A percentile compares a stretch with the other conserved stretches of the same genome.
phyloP scores from a whole-genome alignment of 768 basidiomycete genomes.

The Tephrocybe rancida region DNA sequence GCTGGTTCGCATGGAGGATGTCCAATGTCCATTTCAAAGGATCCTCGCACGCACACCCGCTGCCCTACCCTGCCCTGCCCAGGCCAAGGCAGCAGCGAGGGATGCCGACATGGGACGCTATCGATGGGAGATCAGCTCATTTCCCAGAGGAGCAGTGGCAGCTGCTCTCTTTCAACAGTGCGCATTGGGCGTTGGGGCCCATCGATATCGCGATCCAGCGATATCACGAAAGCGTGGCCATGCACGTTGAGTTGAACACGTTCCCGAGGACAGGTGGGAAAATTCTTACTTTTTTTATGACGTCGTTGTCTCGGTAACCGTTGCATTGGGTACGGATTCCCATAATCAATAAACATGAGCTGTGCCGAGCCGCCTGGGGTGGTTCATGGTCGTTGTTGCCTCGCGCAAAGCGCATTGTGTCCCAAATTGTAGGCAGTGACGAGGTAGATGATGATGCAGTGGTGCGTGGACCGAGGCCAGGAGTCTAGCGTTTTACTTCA shows the following conservation, averaged over 20 bases:
- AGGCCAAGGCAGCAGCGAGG: neutral
- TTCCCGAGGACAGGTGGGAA: slow-evolving; percentile 12
- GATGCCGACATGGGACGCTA: neutral
- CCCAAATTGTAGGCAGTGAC: neutral
- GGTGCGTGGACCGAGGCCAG: neutral
- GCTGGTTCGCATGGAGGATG: neutral
- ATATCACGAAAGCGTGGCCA: slow-evolving; percentile 5
- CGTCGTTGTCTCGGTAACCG: slow-evolving; percentile 25
- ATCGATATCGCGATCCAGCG: slow-evolving; percentile 6
- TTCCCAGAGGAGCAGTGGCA: neutral
- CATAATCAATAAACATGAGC: slow-evolving; percentile 8
- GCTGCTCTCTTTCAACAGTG: neutral
- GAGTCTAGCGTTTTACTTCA: neutral
- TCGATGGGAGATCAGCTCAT: slow-evolving; percentile 9
- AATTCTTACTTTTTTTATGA: slow-evolving; percentile 4
- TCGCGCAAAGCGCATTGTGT: neutral
- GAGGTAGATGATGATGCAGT: neutral
- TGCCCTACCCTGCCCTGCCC: slow-evolving; percentile 8
- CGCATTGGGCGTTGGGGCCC: neutral
- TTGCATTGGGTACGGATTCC: slow-evolving; percentile 13
- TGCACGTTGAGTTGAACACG: slow-evolving; percentile 7
- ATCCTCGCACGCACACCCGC: neutral
- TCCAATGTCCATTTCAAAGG: neutral
- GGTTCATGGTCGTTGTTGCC: neutral
- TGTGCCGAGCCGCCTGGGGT: slow-evolving; percentile 1